Evolutionary conservation across 1,284 basidiomycete species (phyloP).

Genomic region (Sanghuangporus baumii): DNA sequence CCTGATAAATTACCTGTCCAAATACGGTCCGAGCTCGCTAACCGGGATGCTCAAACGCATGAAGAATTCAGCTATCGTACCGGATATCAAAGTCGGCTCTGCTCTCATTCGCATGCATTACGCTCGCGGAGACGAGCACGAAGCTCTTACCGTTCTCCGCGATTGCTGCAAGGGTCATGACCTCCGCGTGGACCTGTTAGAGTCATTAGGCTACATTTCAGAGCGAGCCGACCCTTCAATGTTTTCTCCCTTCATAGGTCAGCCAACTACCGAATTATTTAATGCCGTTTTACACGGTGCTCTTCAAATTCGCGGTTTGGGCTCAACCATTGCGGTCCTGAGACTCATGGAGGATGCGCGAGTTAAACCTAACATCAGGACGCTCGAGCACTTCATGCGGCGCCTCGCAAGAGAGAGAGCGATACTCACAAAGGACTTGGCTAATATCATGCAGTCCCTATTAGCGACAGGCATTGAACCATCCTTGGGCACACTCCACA

Average conservation of each 20-base stretch:
- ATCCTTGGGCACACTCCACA: constrained; percentile 15
- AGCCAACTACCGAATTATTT: constrained; percentile 19
- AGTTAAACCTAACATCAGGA: constrained; percentile 18
- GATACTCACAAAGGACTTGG: constrained; percentile 3
- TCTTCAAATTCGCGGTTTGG: constrained; percentile 15
- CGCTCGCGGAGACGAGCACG: constrained; percentile 36
- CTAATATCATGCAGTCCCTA: constrained; percentile 1
- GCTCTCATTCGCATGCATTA: constrained; percentile 54
- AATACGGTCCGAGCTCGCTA: constrained; percentile 30
- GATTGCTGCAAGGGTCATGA: constrained; percentile 33
- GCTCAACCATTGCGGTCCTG: constrained; percentile 14
- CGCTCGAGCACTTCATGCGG: constrained; percentile 18
- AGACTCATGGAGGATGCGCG: constrained; percentile 17
- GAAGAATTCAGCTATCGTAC: constrained; percentile 35
- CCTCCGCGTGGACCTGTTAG: constrained; percentile 23
- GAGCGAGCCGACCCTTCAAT: constrained; percentile 28
- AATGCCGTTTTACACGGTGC: constrained; percentile 20
- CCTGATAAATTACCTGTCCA: constrained; percentile 44
- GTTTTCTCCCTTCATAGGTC: constrained; percentile 15
- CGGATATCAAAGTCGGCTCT: constrained; percentile 41
- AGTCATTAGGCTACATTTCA: constrained; percentile 23
- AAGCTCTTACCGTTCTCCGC: constrained; percentile 46
- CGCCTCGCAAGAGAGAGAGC: constrained; percentile 4
- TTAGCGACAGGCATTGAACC: constrained; percentile 10
- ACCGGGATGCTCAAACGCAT: constrained; percentile 45